These are phyloP conservation scores for Gypsophila paniculata DNA, from an alignment of 179 eudicot species.

Conservation along the genomic window DNA sequence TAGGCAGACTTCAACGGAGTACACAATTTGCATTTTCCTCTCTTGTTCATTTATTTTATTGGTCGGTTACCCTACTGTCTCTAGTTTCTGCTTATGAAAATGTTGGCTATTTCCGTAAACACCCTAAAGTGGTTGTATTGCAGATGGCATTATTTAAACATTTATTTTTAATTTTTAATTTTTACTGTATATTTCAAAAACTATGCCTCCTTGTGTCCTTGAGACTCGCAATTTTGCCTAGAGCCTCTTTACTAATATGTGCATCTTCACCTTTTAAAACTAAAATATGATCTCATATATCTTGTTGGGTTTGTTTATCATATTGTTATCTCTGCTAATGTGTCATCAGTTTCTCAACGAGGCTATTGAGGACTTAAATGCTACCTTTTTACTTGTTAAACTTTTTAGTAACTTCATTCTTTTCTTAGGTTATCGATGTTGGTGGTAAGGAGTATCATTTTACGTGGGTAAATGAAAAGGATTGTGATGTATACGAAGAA, in stretches of 20 bases:
- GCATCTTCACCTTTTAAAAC: neutral
- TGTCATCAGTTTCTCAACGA: neutral
- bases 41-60: neutral
- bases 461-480: slow-evolving; percentile 77
- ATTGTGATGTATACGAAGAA: slow-evolving; percentile 90
- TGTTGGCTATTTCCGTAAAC: neutral
- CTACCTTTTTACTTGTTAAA: neutral
- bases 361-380: neutral
- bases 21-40: too few relatives aligned
- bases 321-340: neutral
- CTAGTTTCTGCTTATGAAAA: slow-evolving; percentile 5
- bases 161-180: neutral
- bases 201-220: too few relatives aligned
- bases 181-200: neutral
- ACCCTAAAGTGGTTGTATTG: neutral
- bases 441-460: slow-evolving; percentile 84
- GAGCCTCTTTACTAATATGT: neutral
- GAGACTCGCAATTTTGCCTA: neutral
- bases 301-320: slow-evolving; percentile 6
- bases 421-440: slow-evolving; percentile 75
- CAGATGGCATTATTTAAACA: neutral
- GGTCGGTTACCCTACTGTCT: neutral
- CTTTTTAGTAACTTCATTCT: neutral
- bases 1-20: too few relatives aligned
- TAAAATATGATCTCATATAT: neutral